phyloP scores from a whole-genome alignment of 495 filamentous ascomycete genomes.

The Penicillium crystallinum region DNA sequence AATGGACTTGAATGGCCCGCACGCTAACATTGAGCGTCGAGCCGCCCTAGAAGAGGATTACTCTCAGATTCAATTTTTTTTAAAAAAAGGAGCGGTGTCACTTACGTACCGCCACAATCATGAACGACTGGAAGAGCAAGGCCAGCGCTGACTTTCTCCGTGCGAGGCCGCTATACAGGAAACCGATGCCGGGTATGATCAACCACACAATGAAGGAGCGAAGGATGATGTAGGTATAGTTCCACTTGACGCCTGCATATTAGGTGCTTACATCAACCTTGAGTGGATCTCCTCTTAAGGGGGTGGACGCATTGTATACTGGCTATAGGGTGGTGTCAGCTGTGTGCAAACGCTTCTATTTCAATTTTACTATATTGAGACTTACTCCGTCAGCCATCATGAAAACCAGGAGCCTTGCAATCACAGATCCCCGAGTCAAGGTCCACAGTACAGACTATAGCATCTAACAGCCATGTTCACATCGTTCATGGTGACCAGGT shows the following conservation, averaged over 20 bases:
- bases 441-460: slow-evolving; percentile 1
- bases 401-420: background rate
- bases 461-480: background rate
- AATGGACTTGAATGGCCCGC: slow-evolving; percentile 44
- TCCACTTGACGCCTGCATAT: slow-evolving; percentile 44
- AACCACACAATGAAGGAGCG: slow-evolving; percentile 53
- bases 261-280: slow-evolving; percentile 48
- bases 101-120: slow-evolving; percentile 45
- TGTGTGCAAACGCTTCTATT: background rate
- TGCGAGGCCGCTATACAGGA: slow-evolving; percentile 54
- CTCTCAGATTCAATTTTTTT: background rate
- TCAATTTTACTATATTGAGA: background rate
- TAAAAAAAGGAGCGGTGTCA: too few relatives aligned
- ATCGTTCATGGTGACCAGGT: background rate
- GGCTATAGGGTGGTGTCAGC: slow-evolving; percentile 20
- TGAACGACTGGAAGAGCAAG: slow-evolving; percentile 54
- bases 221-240: slow-evolving; percentile 48
- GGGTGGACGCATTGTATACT: slow-evolving; percentile 36
- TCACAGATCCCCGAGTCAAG: background rate
- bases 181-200: slow-evolving; percentile 55
- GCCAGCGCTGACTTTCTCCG: slow-evolving; percentile 53
- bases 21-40: slow-evolving; percentile 53
- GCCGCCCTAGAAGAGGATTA: slow-evolving; percentile 38
- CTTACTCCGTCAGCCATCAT: slow-evolving; percentile 10
- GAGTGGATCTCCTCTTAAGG: slow-evolving; percentile 42